Base-by-base conservation (phyloP, 2,329 filamentous ascomycete species). In the Teratosphaeria destructans region DNA sequence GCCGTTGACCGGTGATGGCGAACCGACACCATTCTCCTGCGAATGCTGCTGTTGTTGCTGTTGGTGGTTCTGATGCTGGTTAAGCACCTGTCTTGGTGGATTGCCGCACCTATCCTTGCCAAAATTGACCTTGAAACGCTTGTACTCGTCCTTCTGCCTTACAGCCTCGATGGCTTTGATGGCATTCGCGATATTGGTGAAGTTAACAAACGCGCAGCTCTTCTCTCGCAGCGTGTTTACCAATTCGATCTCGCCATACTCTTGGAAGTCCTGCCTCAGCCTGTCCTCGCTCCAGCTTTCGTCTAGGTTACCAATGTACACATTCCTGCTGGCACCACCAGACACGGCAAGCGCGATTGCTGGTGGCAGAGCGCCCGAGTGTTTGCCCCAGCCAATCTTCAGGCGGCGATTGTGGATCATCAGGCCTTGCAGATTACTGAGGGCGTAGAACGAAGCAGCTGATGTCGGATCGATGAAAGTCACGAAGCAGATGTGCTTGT, bases 401-500 rank as follows among this genome's bases (percentile, higher is more conserved):
- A 99, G 81, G 57, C 94, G 87, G 64, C 94, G 85, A 77, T 99
- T 99, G 79, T 99, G 94, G 69, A 99, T 99, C 94, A 99, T 99
- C 65, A 99, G 79, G 27, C 94, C 94, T 73, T 99, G 94, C 32
- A 99, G 81, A 76, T 97, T 97, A 82, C 92, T 96, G 61, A 99
- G 80, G 52, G 94, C 94, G 70, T 96, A 99, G 79, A 99, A 99
- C 0, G 93, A 96, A 49, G 94, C 94, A 27, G 94, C 94, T 3
- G 94, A 95, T 27, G 94, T 99, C 8, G 94, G 94, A 71, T 99
- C 94, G 74, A 99, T 97, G 77, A 99, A 99, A 1, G 94, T 99
- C 60, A 99, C 94, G 72, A 99, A 99, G 81, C 94, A 99, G 68
- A 99, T 99, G 77, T 99, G 94, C 84, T 99, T 99, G 79, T 99